Percentiles rank a stretch among this genome's conserved stretches.
These are phyloP conservation scores for Triglochin maritima DNA, from an alignment of 106 monocot genomes.

Conservation along the genomic window DNA sequence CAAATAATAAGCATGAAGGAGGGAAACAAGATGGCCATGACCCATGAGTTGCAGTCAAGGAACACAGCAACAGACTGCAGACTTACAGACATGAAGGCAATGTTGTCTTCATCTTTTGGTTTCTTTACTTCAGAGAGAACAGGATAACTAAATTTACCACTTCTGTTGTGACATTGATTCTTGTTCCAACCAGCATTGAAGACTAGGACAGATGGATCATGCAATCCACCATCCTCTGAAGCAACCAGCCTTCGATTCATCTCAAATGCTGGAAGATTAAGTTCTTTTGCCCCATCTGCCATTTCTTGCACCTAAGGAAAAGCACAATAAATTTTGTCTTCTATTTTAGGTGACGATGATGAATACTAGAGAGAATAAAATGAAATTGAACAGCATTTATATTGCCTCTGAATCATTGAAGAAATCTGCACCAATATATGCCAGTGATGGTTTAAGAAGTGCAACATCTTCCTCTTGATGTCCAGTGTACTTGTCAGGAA, in stretches of 20 bases:
- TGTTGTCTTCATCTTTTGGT: slow-evolving; percentile 64
- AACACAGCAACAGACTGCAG: not conserved
- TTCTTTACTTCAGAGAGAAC: slow-evolving; percentile 21
- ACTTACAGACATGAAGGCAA: slow-evolving; percentile 83
- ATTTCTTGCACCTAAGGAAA: slow-evolving; percentile 60
- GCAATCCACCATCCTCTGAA: slow-evolving; percentile 59
- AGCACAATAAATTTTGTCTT: not conserved
- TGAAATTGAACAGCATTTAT: not conserved
- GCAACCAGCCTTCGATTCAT: slow-evolving; percentile 62
- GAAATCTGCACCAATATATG: slow-evolving; percentile 54
- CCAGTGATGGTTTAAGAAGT: slow-evolving; percentile 39
- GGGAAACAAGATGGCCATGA: not conserved
- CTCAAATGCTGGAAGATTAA: slow-evolving; percentile 56
- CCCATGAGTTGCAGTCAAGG: not conserved
- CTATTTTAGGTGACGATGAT: not conserved
- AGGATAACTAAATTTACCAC: slow-evolving; percentile 57
- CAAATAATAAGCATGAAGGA: not conserved
- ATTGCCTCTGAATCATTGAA: slow-evolving; percentile 70
- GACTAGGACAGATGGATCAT: slow-evolving; percentile 76
- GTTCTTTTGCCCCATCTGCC: slow-evolving; percentile 56
- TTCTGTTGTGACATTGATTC: slow-evolving; percentile 12
- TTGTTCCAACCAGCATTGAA: slow-evolving; percentile 66
- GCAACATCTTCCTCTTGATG: slow-evolving; percentile 17
- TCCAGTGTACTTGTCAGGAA: slow-evolving; percentile 2
- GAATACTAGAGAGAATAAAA: slow-evolving; percentile 1